Evolutionary conservation across 768 basidiomycete genomes (phyloP), one percentile per base, ranked within the genome.

Genomic region (Calocera cornea): DNA sequence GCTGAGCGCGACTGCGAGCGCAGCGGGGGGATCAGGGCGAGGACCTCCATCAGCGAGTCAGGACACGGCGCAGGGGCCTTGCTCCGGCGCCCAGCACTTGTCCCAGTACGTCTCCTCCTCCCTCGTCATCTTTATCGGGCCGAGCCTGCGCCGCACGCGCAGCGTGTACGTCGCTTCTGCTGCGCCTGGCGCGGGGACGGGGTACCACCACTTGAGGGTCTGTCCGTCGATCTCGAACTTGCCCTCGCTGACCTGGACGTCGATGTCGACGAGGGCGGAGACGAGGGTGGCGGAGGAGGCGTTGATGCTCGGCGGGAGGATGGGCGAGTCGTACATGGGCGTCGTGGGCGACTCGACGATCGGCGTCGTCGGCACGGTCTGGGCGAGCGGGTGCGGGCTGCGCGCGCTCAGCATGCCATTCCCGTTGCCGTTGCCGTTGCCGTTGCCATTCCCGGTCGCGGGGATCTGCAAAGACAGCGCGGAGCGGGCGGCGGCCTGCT

Each of bases 161-260:
- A 84, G 79, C 65, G 74, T 76, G 70, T 79, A 76, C 65, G 75
- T 77, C 38, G 69, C 66, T 24, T 65, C 69, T 24, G 71, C 72
- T 17, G 72, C 75, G 10, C 72, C 73, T 0, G 31, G 67, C 10
- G 64, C 65, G 2, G 81, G 80, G 0, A 77, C 71, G 16, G 72
- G 71, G 69, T 84, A 84, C 68, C 73, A 81, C 83, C 83, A 87
- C 66, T 74, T 76, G 49, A 87, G 72, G n/a, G 70, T 77, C 74
- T 85, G 83, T 14, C 81, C 82, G 8, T 77, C 76, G 17, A 83
- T 72, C 60, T 79, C 79, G 72, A 79, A 82, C 19, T 77, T 71
- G 2, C 86, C 86, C 10, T 77, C 79, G 0, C 82, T 81, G 1
- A 80, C 77, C 50, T 76, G 70, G 41, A 85, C 81, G 5, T 77